A percentile compares a stretch with the other conserved stretches of the same genome.
phyloP scores from a whole-genome alignment of 257 asterid genomes.

The Rubia yunnanensis region DNA sequence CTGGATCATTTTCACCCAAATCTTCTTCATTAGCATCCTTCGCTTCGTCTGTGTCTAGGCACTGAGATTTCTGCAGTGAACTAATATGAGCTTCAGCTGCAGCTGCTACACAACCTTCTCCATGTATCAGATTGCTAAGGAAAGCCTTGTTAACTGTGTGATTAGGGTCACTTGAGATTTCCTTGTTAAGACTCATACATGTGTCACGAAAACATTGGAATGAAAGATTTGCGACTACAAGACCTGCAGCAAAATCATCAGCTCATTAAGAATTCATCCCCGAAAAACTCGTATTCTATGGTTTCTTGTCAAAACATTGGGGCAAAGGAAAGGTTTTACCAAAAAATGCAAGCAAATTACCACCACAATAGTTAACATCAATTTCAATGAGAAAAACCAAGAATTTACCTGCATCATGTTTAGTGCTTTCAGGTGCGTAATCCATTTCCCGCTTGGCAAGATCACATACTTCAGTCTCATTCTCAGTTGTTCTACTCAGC shows the following conservation, averaged over 20 bases:
- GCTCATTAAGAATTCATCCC: not conserved
- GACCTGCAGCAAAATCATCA: slow-evolving; percentile 24
- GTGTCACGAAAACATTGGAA: slow-evolving; percentile 8
- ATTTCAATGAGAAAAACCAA: not conserved
- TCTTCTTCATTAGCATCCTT: slow-evolving; percentile 21
- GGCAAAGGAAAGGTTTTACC: not conserved
- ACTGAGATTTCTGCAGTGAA: slow-evolving; percentile 15
- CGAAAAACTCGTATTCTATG: not conserved
- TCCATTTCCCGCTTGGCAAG: slow-evolving; percentile 8
- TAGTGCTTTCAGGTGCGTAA: slow-evolving; percentile 13
- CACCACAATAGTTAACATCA: not conserved
- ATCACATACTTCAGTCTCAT: slow-evolving; percentile 17
- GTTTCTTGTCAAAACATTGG: not conserved
- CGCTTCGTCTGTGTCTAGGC: slow-evolving; percentile 23
- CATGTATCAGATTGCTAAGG: slow-evolving; percentile 7
- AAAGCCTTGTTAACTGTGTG: slow-evolving; percentile 2
- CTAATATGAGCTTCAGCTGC: slow-evolving; percentile 15
- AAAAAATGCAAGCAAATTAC: not conserved
- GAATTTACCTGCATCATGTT: slow-evolving; percentile 29
- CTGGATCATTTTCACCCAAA: slow-evolving; percentile 38
- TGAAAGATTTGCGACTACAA: slow-evolving; percentile 7
- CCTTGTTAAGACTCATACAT: slow-evolving; percentile 13
- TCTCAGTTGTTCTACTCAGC: slow-evolving; percentile 11
- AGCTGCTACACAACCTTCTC: slow-evolving; percentile 13
- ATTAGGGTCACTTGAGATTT: slow-evolving; percentile 7